Percentiles rank a stretch among this genome's conserved stretches.
These are phyloP conservation scores for Moniliophthora roreri DNA, from an alignment of 1,284 basidiomycete species.

Conservation along the genomic window DNA sequence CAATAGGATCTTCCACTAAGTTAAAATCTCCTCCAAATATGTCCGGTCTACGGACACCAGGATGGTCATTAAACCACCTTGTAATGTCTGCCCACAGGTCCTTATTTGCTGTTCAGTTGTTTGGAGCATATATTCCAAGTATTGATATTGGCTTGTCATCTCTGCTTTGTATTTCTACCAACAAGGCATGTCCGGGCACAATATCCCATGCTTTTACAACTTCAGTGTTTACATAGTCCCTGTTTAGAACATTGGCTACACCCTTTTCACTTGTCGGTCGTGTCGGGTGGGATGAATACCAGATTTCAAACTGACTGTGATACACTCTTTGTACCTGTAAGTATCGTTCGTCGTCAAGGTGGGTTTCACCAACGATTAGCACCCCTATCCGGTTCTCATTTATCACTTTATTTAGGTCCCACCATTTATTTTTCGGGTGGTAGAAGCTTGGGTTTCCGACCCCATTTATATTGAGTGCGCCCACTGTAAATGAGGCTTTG, in stretches of 20 bases:
- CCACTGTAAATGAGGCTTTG: constrained; percentile 18
- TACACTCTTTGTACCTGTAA: constrained; percentile 13
- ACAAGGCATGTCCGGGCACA: constrained; percentile 1
- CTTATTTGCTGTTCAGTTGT: constrained; percentile 13
- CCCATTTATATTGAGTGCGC: constrained; percentile 21
- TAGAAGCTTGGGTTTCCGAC: background rate
- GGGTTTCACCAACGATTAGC: constrained; percentile 27
- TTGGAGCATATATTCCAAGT: constrained; percentile 25
- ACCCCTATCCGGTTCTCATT: constrained; percentile 21
- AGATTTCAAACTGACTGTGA: constrained; percentile 10
- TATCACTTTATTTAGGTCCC: constrained; percentile 19
- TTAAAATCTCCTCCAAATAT: constrained; percentile 19
- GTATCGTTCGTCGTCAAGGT: constrained; percentile 18
- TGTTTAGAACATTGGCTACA: constrained; percentile 28
- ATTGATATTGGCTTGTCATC: constrained; percentile 10
- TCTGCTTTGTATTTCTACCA: constrained; percentile 11
- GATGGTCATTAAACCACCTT: constrained; percentile 9
- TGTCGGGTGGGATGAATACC: constrained; percentile 14
- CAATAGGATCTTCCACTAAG: constrained; percentile 17
- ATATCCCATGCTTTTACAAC: background rate
- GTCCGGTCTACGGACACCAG: constrained; percentile 8
- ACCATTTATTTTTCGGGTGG: constrained; percentile 23
- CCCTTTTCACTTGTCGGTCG: constrained; percentile 24
- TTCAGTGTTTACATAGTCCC: background rate
- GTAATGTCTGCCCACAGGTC: constrained; percentile 21